These are phyloP conservation scores for Limtongozyma cylindracea DNA, from an alignment of 805 yeast species.

Conservation along the genomic window DNA sequence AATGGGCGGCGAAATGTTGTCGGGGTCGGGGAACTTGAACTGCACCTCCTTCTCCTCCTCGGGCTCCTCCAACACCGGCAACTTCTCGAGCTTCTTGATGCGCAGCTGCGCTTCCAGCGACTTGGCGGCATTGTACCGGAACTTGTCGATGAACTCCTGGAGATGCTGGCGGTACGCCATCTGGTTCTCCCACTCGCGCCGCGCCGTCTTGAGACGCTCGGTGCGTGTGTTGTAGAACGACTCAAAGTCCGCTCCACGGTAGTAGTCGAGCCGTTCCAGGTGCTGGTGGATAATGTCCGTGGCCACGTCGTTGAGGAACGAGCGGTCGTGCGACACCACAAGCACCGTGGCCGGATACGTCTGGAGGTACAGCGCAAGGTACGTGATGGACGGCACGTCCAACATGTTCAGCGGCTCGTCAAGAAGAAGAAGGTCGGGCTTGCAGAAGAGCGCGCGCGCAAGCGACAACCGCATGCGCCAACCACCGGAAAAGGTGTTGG, in stretches of 20 bases:
- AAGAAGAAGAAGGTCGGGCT: slow-evolving; percentile 75
- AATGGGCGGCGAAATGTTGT: slow-evolving; percentile 78
- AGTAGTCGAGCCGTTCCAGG: slow-evolving; percentile 88
- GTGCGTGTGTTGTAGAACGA: slow-evolving; percentile 81
- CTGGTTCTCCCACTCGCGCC: slow-evolving; percentile 91
- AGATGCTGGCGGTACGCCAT: slow-evolving; percentile 88
- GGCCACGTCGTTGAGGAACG: slow-evolving; percentile 92
- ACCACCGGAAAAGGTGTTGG: slow-evolving; percentile 95
- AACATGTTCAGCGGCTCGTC: slow-evolving; percentile 99
- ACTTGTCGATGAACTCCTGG: slow-evolving; percentile 88
- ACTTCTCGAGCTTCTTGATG: slow-evolving; percentile 85
- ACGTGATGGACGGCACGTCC: slow-evolving; percentile 98
- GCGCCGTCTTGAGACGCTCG: slow-evolving; percentile 82
- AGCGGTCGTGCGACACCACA: slow-evolving; percentile 94
- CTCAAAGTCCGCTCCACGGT: slow-evolving; percentile 85
- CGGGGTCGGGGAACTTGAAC: slow-evolving; percentile 91
- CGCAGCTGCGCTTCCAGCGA: slow-evolving; percentile 96
- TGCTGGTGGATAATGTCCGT: slow-evolving; percentile 97
- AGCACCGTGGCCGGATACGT: slow-evolving; percentile 79
- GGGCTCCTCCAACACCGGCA: slow-evolving; percentile 84
- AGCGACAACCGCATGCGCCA: slow-evolving; percentile 99
- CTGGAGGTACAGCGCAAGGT: slow-evolving; percentile 71
- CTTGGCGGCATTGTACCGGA: slow-evolving; percentile 92
- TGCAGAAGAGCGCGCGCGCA: slow-evolving; percentile 93
- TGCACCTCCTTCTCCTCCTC: slow-evolving; percentile 70